A percentile compares a stretch with the other conserved stretches of the same genome.
phyloP scores from a whole-genome alignment of 108 stramenopile genomes.

The Schizochytrium sp. region DNA sequence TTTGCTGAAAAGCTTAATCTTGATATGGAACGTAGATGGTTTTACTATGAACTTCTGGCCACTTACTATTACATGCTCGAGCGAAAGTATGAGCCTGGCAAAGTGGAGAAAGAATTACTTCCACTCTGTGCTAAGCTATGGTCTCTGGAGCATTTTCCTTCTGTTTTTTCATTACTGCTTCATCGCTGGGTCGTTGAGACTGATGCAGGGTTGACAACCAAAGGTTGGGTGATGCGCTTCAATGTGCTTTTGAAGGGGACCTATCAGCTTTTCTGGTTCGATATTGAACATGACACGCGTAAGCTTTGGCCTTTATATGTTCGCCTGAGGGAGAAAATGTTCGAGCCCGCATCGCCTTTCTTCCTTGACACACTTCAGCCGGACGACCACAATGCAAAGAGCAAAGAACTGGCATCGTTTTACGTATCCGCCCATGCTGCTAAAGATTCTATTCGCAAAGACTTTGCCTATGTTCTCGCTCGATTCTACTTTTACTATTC shows the following conservation, averaged over 20 bases:
- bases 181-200: slow-evolving; percentile 54
- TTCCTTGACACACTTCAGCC: background rate
- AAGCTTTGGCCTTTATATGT: slow-evolving; percentile 51
- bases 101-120: background rate
- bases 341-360: slow-evolving; percentile 38
- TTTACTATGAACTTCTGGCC: slow-evolving; percentile 56
- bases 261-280: slow-evolving; percentile 58
- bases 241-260: slow-evolving; percentile 46
- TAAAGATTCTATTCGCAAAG: slow-evolving; percentile 32
- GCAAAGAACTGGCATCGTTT: background rate
- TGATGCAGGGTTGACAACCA: background rate
- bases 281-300: slow-evolving; percentile 34
- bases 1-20: slow-evolving; percentile 49
- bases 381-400: background rate
- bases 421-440: slow-evolving; percentile 14
- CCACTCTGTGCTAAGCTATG: slow-evolving; percentile 56
- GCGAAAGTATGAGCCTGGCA: slow-evolving; percentile 21
- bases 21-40: slow-evolving; percentile 48
- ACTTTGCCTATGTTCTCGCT: slow-evolving; percentile 35
- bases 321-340: slow-evolving; percentile 37
- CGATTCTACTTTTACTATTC: slow-evolving; percentile 57
- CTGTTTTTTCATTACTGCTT: slow-evolving; percentile 38
- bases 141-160: slow-evolving; percentile 58
- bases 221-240: slow-evolving; percentile 52
- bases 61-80: slow-evolving; percentile 46